These are phyloP conservation scores for Halenospora varia DNA, from an alignment of 495 filamentous ascomycete species.

Conservation along the genomic window DNA sequence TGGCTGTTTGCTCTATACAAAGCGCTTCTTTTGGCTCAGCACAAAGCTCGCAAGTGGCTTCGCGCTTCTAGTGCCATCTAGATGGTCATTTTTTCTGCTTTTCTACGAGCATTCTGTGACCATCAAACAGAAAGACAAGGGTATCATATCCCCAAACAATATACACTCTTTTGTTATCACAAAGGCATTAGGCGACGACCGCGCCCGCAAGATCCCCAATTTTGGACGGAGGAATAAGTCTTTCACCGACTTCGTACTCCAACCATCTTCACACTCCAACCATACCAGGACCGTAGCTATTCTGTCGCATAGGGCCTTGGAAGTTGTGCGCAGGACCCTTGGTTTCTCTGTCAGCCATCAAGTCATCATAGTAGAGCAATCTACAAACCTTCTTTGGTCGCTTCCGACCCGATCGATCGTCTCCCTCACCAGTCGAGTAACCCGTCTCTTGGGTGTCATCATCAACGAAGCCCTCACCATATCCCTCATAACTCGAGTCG, in stretches of 20 bases:
- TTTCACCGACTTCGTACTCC: conserved; percentile 26
- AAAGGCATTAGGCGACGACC: neutral
- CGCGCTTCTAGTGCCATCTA: neutral
- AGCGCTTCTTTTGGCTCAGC: neutral
- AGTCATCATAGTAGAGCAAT: conserved; percentile 3
- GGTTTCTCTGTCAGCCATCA: conserved; percentile 10
- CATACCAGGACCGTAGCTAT: conserved; percentile 38
- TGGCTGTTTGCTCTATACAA: no score
- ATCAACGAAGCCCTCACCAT: conserved; percentile 49
- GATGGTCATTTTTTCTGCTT: neutral
- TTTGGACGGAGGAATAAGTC: neutral
- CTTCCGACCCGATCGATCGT: conserved; percentile 42
- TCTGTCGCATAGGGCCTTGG: conserved; percentile 28
- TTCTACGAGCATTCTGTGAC: conserved; percentile 9
- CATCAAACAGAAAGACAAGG: neutral
- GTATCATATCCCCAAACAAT: conserved; percentile 1
- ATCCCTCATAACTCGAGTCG: conserved; percentile 53
- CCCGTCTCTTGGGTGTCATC: conserved; percentile 42
- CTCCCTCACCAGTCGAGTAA: conserved; percentile 50
- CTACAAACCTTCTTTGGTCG: conserved; percentile 51
- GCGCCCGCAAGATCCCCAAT: neutral
- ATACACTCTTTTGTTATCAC: neutral
- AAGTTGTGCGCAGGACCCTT: conserved; percentile 17
- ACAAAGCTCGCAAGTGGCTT: neutral
- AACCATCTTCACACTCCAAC: conserved; percentile 36